Percentiles rank a stretch among this genome's conserved stretches.
Conservation (phyloP, 163 green algal species). For the Scenedesmus sp. region DNA sequence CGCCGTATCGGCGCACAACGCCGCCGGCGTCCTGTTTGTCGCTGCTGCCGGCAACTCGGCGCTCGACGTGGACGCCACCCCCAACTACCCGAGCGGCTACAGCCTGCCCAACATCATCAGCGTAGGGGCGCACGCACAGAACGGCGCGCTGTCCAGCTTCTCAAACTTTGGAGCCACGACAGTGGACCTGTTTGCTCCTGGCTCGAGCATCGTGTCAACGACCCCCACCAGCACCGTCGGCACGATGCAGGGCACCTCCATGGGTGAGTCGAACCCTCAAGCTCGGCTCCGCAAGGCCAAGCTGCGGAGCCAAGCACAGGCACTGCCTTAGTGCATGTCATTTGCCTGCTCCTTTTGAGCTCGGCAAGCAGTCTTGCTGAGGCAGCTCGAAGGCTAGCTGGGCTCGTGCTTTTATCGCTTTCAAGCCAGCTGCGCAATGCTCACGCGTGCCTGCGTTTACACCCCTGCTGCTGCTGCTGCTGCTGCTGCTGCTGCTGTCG, state of each 20-base stretch:
- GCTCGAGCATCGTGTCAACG: conserved; percentile 9
- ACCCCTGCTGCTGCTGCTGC: background rate
- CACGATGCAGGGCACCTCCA: background rate
- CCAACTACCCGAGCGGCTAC: conserved; percentile 19
- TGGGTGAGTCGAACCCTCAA: background rate
- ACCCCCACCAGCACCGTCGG: background rate
- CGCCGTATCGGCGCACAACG: background rate
- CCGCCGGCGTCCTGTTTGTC: conserved; percentile 35
- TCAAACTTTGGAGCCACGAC: background rate
- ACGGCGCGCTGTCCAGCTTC: conserved; percentile 10
- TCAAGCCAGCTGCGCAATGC: too few relatives aligned
- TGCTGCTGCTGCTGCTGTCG: background rate
- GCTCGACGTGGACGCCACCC: background rate
- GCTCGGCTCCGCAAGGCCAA: too few relatives aligned
- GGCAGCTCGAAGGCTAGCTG: too few relatives aligned
- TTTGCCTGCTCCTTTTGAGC: too few relatives aligned
- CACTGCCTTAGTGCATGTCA: too few relatives aligned
- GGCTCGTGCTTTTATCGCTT: too few relatives aligned
- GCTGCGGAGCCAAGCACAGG: too few relatives aligned
- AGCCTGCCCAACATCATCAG: conserved; percentile 19
- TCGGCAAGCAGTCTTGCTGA: too few relatives aligned
- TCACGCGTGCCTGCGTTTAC: background rate
- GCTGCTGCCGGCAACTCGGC: conserved; percentile 39
- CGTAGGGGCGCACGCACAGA: conserved; percentile 4
- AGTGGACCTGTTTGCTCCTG: conserved; percentile 37